A percentile compares a stretch with the other conserved stretches of the same genome.
Evolutionary conservation across 768 basidiomycete genomes (phyloP).

Genomic region (Auriscalpium vulgare): DNA sequence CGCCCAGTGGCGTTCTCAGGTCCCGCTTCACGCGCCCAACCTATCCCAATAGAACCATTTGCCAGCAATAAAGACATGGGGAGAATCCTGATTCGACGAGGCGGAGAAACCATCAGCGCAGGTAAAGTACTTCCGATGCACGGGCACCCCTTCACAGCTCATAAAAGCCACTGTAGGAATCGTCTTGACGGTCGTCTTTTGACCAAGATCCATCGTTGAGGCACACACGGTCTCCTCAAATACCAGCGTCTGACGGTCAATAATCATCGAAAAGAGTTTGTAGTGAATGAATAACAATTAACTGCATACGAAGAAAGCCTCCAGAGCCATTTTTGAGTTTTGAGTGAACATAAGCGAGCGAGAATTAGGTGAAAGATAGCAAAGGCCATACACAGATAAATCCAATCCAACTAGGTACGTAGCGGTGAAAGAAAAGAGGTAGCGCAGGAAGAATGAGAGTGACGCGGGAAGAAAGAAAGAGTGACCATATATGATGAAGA

Average conservation of each 20-base stretch:
- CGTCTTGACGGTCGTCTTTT: not conserved
- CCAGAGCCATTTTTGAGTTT: not conserved
- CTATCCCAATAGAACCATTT: constrained; percentile 85
- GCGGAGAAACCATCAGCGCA: constrained; percentile 91
- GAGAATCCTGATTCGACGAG: constrained; percentile 74
- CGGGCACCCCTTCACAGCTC: not conserved
- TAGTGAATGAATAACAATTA: too few relatives aligned
- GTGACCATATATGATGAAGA: not conserved
- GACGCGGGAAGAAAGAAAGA: not conserved
- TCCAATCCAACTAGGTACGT: not conserved
- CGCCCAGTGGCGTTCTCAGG: constrained; percentile 49
- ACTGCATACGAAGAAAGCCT: too few relatives aligned
- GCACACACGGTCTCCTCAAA: too few relatives aligned
- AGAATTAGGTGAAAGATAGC: not conserved
- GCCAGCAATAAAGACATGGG: constrained; percentile 94
- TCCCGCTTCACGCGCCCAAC: constrained; percentile 34
- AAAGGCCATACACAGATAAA: not conserved
- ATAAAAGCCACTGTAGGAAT: not conserved
- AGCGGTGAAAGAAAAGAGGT: not conserved
- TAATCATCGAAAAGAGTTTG: too few relatives aligned
- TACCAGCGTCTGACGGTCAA: too few relatives aligned
- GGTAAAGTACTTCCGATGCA: constrained; percentile 37
- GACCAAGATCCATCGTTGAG: not conserved
- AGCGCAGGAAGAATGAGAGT: not conserved
- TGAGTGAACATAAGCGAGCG: not conserved